phyloP scores from a whole-genome alignment of 768 basidiomycete genomes.

The Mycena epipterygia region DNA sequence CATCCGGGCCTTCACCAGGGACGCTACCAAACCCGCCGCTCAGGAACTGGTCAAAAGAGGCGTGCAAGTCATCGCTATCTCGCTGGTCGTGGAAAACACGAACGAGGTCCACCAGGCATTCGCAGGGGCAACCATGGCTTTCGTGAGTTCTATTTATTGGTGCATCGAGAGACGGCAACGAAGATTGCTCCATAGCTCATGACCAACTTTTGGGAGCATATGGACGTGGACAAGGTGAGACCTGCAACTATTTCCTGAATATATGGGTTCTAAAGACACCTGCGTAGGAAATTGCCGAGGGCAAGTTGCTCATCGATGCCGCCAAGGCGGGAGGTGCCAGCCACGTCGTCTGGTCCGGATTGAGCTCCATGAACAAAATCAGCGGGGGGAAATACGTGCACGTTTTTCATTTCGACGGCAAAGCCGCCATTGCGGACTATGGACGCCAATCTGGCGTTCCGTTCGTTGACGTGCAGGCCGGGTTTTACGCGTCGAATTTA shows the following conservation, averaged over 20 bases:
- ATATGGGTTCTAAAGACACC: background rate
- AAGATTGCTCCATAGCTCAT: background rate
- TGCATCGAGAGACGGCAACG: background rate
- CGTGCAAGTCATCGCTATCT: background rate
- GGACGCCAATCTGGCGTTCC: conserved; percentile 14
- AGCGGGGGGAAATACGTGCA: conserved; percentile 11
- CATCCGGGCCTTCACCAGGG: conserved; percentile 23
- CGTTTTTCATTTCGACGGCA: conserved; percentile 21
- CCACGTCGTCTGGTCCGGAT: conserved; percentile 26
- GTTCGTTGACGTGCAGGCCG: conserved; percentile 15
- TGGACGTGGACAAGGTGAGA: conserved; percentile 1
- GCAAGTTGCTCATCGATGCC: conserved; percentile 27
- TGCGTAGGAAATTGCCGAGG: conserved; percentile 22
- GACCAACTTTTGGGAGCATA: conserved; percentile 29
- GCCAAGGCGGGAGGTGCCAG: conserved; percentile 13
- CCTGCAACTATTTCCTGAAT: background rate
- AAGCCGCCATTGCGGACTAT: conserved; percentile 16
- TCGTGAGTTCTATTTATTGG: conserved; percentile 13
- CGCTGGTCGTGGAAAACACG: conserved; percentile 8
- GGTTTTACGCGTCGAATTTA: conserved; percentile 2
- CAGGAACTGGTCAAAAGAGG: conserved; percentile 3
- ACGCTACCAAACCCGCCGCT: conserved; percentile 13
- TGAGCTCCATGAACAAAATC: background rate
- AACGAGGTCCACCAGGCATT: conserved; percentile 16
- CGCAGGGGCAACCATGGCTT: conserved; percentile 10